Conservation (phyloP, 805 yeast species). For the Yamadazyma laniorum region DNA sequence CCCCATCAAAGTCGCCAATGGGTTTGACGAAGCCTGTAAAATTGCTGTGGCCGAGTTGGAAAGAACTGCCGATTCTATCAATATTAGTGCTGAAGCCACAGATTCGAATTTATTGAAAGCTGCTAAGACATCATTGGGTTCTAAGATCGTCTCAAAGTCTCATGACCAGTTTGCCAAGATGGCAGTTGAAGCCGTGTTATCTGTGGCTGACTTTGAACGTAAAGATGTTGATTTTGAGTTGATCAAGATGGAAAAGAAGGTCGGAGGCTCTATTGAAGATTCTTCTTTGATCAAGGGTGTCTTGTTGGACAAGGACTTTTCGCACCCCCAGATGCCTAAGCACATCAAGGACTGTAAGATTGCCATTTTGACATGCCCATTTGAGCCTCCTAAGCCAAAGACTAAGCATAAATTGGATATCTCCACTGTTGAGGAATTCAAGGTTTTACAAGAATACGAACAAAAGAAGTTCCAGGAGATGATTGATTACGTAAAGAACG, state of each 20-base stretch:
- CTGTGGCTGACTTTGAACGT: constrained; percentile 88
- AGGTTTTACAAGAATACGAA: constrained; percentile 87
- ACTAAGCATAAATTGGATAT: constrained; percentile 96
- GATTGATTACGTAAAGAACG: constrained; percentile 79
- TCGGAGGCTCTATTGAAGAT: constrained; percentile 91
- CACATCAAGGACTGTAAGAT: constrained; percentile 72
- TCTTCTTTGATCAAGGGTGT: constrained; percentile 87
- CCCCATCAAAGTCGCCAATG: constrained; percentile 95
- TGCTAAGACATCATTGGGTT: constrained; percentile 91
- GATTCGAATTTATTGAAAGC: constrained; percentile 75
- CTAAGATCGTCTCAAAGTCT: constrained; percentile 90
- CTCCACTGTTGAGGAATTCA: constrained; percentile 89
- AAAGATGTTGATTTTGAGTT: constrained; percentile 96
- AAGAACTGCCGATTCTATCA: constrained; percentile 64
- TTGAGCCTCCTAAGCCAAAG: constrained; percentile 99
- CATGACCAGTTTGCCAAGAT: constrained; percentile 93
- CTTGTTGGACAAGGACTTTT: constrained; percentile 90
- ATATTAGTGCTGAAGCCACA: constrained; percentile 45
- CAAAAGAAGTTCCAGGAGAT: constrained; percentile 85
- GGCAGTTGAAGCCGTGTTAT: constrained; percentile 94
- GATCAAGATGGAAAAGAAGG: constrained; percentile 92
- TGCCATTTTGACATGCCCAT: constrained; percentile 96
- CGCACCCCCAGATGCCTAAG: constrained; percentile 98
- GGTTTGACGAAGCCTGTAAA: constrained; percentile 95
- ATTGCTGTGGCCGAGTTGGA: constrained; percentile 81